Evolutionary conservation across 73 alveolate species (phyloP), one percentile per base, ranked within the genome.

Genomic region (Blepharisma stoltei): DNA sequence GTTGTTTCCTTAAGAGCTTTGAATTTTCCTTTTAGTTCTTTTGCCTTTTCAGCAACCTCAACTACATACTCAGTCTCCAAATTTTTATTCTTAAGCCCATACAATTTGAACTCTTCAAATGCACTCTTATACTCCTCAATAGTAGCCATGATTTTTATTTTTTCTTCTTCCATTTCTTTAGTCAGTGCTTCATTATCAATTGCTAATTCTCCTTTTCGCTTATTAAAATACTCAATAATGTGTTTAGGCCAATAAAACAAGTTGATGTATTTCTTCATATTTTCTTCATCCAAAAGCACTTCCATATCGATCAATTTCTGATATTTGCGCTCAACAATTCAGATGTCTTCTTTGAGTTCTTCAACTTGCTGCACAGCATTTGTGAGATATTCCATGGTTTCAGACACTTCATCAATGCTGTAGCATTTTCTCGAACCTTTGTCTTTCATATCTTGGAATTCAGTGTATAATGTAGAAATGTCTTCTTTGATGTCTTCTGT

Each of bases 251-350:
- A 60, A 25, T 60, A 38, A 5, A 60, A 60, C 46, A 60, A 18
- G 2, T n/a, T 38, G 73, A 60, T 60, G 5, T 60, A 60, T 25
- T 60, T 60, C 46, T 60, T 38, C 18, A 60, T 60, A 60, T 60
- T 14, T 60, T n/a, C 46, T n/a, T n/a, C 14, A 8, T 60, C 73
- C 14, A 60, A 38, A 9, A 14, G 68, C 18, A 84, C 78, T 70
- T 78, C 78, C 81, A 78, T 77, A 53, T 84, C 83, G n/a, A 84
- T 82, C 71, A 89, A 89, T 48, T 50, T 55, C 52, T 78, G 73
- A 41, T 70, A 49, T 14, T 78, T 85, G 37, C 38, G 41, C 41
- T 77, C 53, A 21, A 71, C 71, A 8, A 78, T 83, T 6, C 77
- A 78, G 23, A 84, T 54, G 21, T 70, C 67, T 55, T 81, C 68